Evolutionary conservation across 1,139 yeast species (phyloP), one percentile per base, ranked within the genome.

Genomic region (Maudiozyma humilis): DNA sequence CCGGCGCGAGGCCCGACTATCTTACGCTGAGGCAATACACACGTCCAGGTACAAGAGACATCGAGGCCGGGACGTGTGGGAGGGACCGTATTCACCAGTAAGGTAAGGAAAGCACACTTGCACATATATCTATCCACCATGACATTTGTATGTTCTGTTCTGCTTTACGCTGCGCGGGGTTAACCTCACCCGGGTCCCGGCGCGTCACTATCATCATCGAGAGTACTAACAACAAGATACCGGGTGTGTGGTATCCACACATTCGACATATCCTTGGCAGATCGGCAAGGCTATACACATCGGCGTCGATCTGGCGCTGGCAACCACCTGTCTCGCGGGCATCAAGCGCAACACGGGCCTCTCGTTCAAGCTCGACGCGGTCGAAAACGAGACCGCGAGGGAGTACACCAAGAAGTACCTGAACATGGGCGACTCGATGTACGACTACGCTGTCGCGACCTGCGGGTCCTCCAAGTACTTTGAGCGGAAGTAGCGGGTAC

Each of bases 321-420:
- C 87, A 4, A 83, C 96, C 1, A 82, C 95, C 0, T 76, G 88
- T 44, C 70, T 91, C 44, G 95, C 97, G 0, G 97, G 96, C 2
- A 79, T 91, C 42, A 86, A 82, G 65, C 77, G 95, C 62, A 80
- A 81, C 54, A 82, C 96, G 3, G 97, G 97, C 0, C 69, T 89
- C 37, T 75, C 87, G 1, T 71, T 73, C 31, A 71, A 72, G 50
- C 44, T 68, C 10, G 66, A 67, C 12, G 39, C 57, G 1, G 51
- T 71, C 3, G 65, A 65, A 14, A 68, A 71, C 45, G 62, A 76
- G 41, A 82, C 80, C 33, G 67, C 82, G 12, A 74, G 74, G 56
- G 70, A 73, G 36, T 81, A 82, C 56, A 68, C 81, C 15, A 68
- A 68, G 31, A 82, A 78, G 57, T 91, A 87, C 60, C 72, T 91